Evolutionary conservation across 208 protist genomes (phyloP).

Genomic region (Herpetomonas samuelpessoai): DNA sequence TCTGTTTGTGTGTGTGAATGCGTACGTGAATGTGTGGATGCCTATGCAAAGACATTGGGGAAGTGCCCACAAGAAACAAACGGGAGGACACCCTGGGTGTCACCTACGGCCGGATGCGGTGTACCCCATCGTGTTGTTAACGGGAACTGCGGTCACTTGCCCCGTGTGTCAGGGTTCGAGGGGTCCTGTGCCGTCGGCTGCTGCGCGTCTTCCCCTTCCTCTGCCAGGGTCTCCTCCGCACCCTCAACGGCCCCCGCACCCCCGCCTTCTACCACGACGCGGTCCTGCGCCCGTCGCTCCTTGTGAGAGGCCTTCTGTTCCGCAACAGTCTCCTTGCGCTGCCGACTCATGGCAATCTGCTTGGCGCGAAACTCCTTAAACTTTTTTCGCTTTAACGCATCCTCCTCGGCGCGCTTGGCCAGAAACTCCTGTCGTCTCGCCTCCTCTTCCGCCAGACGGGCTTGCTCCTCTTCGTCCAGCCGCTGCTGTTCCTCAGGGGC

Average conservation of each 20-base stretch:
- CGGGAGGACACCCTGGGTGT: too few relatives aligned
- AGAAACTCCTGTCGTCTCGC: constrained; percentile 52
- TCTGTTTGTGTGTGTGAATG: too few relatives aligned
- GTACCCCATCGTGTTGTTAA: too few relatives aligned
- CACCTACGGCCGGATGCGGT: too few relatives aligned
- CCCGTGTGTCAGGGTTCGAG: too few relatives aligned
- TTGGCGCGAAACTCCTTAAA: constrained; percentile 75
- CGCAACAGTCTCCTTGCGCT: constrained; percentile 53
- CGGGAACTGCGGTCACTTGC: too few relatives aligned
- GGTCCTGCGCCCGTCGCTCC: constrained; percentile 24
- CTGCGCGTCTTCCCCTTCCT: constrained; percentile 11
- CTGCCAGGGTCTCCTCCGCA: not conserved
- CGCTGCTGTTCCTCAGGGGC: constrained; percentile 75
- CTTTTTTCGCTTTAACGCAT: constrained; percentile 56
- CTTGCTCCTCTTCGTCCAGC: constrained; percentile 57
- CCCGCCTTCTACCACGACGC: constrained; percentile 16
- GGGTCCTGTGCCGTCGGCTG: too few relatives aligned
- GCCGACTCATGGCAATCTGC: constrained; percentile 72
- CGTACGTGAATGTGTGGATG: too few relatives aligned
- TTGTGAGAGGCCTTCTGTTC: constrained; percentile 39
- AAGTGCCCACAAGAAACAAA: too few relatives aligned
- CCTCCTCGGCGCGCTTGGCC: constrained; percentile 55
- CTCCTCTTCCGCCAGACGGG: constrained; percentile 43
- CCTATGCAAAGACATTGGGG: too few relatives aligned
- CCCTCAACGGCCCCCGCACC: constrained; percentile 1